Evolutionary conservation across 306 rosid genomes (phyloP).

Genomic region (Medicago truncatula): MtrunA17r5.0-ANR NC_053044.1:39199501-39200000

Average conservation of each 20-base stretch:
- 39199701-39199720: background rate
- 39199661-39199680: too few species aligned
- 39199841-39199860: background rate
- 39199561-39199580: background rate
- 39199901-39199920: background rate
- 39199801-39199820: background rate
- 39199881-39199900: background rate
- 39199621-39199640: background rate
- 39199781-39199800: conserved; percentile 1
- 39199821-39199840: background rate
- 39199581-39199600: background rate
- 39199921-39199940: background rate
- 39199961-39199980: conserved; percentile 7
- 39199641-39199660: too few species aligned
- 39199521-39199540: too few species aligned
- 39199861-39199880: background rate
- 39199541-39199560: background rate
- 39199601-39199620: background rate
- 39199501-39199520: too few species aligned
- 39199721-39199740: background rate
- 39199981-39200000: background rate
- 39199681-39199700: too few species aligned
- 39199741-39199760: conserved; percentile 1
- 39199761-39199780: background rate
- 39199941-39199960: conserved; percentile 1